A percentile compares a stretch with the other conserved stretches of the same genome.
Conservation (phyloP, 2,329 filamentous ascomycete genomes). For the Amesomyces nigricolor region DNA sequence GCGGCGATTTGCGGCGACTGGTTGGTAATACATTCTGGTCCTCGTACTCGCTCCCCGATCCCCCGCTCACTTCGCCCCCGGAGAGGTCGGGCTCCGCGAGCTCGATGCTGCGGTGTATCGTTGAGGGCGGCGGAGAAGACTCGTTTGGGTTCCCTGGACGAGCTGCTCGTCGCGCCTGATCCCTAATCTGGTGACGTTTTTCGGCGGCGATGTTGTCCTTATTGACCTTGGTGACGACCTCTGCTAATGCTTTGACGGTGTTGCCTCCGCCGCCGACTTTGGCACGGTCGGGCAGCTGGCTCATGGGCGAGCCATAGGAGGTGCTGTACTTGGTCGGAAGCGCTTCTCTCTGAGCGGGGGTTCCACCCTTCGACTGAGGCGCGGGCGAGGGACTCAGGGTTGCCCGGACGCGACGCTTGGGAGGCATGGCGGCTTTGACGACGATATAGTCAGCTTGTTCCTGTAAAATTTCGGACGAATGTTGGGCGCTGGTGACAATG, state of each 20-base stretch:
- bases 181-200: conserved; percentile 5
- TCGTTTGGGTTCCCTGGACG: neutral
- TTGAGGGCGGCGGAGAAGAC: neutral
- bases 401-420: conserved; percentile 9
- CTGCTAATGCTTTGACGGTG: conserved; percentile 14
- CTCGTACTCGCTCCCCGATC: conserved; percentile 5
- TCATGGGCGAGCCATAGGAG: conserved; percentile 28
- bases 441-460: neutral
- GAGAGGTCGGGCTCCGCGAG: neutral
- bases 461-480: neutral
- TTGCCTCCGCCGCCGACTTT: conserved; percentile 12
- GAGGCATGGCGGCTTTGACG: conserved; percentile 10
- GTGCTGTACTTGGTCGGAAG: conserved; percentile 27
- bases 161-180: neutral
- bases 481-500: neutral
- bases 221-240: conserved; percentile 16
- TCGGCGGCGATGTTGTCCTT: conserved; percentile 15
- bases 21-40: neutral
- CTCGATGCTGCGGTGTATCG: neutral
- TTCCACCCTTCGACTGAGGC: neutral
- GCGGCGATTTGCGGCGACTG: neutral
- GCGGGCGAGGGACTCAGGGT: conserved; percentile 16
- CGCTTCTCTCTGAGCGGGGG: conserved; percentile 7
- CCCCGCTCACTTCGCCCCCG: neutral
- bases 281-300: conserved; percentile 21